These are phyloP conservation scores for Neonectria ditissima DNA, from an alignment of 2,329 filamentous ascomycete species.

Conservation along the genomic window DNA sequence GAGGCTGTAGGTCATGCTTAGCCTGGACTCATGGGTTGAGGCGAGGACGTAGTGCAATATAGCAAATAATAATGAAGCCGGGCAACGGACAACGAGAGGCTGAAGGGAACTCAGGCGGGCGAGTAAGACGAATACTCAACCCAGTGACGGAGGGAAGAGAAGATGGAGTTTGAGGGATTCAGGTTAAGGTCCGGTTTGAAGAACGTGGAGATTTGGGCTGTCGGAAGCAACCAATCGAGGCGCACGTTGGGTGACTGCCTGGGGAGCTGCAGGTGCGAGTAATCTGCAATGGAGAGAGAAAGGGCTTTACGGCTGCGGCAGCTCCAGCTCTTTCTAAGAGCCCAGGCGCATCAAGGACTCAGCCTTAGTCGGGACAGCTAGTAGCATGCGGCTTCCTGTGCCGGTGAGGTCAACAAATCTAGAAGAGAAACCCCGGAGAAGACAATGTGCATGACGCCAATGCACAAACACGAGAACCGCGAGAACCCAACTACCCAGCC, in stretches of 20 bases:
- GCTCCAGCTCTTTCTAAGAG: not conserved
- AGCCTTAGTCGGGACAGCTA: not conserved
- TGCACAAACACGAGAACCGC: not conserved
- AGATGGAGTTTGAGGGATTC: not conserved
- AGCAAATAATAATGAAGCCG: conserved; percentile 14
- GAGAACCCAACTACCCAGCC: too few relatives aligned
- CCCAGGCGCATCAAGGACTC: not conserved
- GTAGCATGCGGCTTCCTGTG: not conserved
- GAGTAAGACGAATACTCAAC: conserved; percentile 17
- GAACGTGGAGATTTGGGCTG: not conserved
- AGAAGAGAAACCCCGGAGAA: not conserved
- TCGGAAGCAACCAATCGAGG: conserved; percentile 12
- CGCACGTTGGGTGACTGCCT: conserved; percentile 14
- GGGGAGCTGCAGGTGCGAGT: not conserved
- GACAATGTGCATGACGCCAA: not conserved
- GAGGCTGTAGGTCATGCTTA: conserved; percentile 48
- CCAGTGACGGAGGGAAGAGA: conserved; percentile 13
- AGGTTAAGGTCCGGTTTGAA: conserved; percentile 1
- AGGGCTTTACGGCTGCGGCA: not conserved
- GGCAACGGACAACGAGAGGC: not conserved
- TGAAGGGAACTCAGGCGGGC: conserved; percentile 10
- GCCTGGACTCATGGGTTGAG: conserved; percentile 39
- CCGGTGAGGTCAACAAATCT: not conserved
- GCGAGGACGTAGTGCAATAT: not conserved
- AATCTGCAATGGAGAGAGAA: not conserved